Evolutionary conservation across 192 early-diverging fungal species (phyloP).

Genomic region (Dissophora ornata): DNA sequence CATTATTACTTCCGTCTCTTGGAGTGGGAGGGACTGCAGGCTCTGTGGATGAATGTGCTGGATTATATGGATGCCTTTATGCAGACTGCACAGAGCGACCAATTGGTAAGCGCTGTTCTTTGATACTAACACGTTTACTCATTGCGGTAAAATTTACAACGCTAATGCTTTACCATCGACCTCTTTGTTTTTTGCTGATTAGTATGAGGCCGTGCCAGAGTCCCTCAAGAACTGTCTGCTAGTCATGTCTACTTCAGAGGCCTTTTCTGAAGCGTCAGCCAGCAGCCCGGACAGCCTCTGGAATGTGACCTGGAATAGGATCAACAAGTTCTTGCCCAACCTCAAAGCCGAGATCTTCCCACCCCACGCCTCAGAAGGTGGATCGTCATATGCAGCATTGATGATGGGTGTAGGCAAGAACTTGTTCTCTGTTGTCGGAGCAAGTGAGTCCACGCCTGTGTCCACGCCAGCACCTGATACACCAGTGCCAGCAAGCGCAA

Average conservation of each 20-base stretch:
- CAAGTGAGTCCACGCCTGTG: not conserved
- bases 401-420: constrained; percentile 55
- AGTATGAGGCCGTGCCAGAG: constrained; percentile 81
- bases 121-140: not conserved
- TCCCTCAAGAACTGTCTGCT: constrained; percentile 86
- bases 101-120: constrained; percentile 57
- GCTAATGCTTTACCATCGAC: too few relatives aligned
- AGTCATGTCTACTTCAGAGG: constrained; percentile 80
- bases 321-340: constrained; percentile 73
- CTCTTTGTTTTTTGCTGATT: constrained; percentile 13
- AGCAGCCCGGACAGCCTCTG: constrained; percentile 65
- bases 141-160: too few relatives aligned
- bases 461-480: not conserved
- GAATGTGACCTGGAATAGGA: constrained; percentile 76
- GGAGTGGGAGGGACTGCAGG: constrained; percentile 66
- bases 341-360: constrained; percentile 67
- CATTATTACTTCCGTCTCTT: constrained; percentile 70
- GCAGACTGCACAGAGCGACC: constrained; percentile 67
- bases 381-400: constrained; percentile 40
- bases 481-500: not conserved
- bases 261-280: constrained; percentile 58
- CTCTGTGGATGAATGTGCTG: constrained; percentile 74
- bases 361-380: constrained; percentile 22
- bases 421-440: constrained; percentile 25
- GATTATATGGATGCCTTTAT: constrained; percentile 75